Evolutionary conservation across 768 basidiomycete genomes (phyloP), one percentile per base, ranked within the genome.

Genomic region (Pleurotus eryngii): DNA sequence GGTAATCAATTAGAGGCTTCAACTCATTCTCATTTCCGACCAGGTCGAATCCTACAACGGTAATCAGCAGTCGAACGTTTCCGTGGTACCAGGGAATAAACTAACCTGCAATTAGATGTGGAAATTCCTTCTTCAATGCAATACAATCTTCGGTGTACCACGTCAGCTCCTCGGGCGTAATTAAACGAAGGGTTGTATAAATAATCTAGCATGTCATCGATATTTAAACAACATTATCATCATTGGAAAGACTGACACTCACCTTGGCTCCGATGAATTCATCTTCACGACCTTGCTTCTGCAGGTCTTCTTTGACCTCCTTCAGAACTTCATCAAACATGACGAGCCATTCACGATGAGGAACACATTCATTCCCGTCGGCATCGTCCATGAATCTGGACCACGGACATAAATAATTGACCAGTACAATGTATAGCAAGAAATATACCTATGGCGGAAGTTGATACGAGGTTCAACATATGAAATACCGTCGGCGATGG

Each of bases 91-190:
- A 56, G 15, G n/a, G 42, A 43, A 24, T 9, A 49, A n/a, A 66
- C 57, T 37, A 45, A 83, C 88, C 89, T 43, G 81, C 81, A 46
- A 92, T 86, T 35, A 89, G 69, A 61, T 89, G 78, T 18, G 89
- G 89, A 64, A 89, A 91, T 56, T 83, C 81, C 65, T 87, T 81
- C 68, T 90, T 91, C 59, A 92, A 73, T 6, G 73, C 71, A 53
- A 92, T 81, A 61, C 90, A 89, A 61, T 92, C 90, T 57, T 88
- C 85, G n/a, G 84, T 68, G 65, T 84, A 85, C 80, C 79, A 82
- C 26, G 81, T 79, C 12, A 92, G 65, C 57, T 83, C 81, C 46
- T 86, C 82, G 6, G 74, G 69, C 1, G 79, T 74, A 47, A 86
- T 74, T 59, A 77, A 71, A 22, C 85, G 80, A 45, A 89, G 63